Base-by-base conservation (phyloP, 2,329 filamentous ascomycete genomes). In the Cercospora canescens region DNA sequence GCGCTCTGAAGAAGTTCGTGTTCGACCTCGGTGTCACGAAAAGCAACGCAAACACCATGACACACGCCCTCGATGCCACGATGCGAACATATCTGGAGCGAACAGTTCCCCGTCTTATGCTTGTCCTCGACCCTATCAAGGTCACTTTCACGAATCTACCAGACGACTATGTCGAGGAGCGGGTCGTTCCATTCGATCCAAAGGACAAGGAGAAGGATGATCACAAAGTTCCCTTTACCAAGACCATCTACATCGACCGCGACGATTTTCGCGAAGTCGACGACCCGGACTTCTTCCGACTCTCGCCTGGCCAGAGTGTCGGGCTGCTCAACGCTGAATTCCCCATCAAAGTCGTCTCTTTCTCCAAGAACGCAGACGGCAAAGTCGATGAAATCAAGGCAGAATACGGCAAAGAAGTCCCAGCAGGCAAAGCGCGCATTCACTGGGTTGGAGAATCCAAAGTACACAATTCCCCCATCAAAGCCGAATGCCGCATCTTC, bases 11-110 rank as follows among this genome's bases (percentile, higher is more conserved):
- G 65, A 90, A 92, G 62, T 98, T 97, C 73, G 89, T 97, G 66
- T 92, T 93, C 71, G 93, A 97, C 79, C 88, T 97, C 21, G 94
- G 94, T 34, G 93, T 97, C 41, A 96, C 94, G 0, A 96, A 93
- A 37, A 86, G 89, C 41, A 87, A 88, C 60, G 91, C 90, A 3
- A 88, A 91, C 69, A 96, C 97, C 72, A 88, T 94, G 77, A 89
- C 92, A 55, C 81, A 85, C 64, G 89, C 91, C n/a, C 93, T 98
- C 68, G 94, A 98, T 75, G 89, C 94, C 76, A 89, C 88, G 0
- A 88, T 98, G 67, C 89, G 94, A 24, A 89, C 89, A 70, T 96
- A 97, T 77, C 88, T 98, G 14, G 94, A 98, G 78, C 87, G 87
- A 57, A 93, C 92, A 0, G 93, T 97, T 0, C 94, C 94, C 1